phyloP scores from a whole-genome alignment of 805 yeast species.

The Candida pini region DNA sequence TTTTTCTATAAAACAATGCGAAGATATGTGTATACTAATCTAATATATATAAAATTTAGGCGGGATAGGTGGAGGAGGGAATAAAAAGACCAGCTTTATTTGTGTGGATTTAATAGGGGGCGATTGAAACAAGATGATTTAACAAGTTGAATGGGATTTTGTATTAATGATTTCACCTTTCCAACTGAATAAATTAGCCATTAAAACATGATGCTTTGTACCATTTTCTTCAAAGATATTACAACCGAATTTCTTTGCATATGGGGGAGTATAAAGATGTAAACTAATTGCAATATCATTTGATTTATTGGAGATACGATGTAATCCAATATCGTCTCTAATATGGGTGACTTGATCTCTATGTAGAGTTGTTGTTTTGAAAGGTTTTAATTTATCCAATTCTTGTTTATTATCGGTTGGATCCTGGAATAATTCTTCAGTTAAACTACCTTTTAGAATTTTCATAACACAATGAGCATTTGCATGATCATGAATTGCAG shows the following conservation, averaged over 20 bases:
- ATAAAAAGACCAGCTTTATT: no score
- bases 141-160: slow-evolving; percentile 16
- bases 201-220: slow-evolving; percentile 46
- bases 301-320: slow-evolving; percentile 49
- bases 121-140: no score
- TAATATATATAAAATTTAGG: no score
- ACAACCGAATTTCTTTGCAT: slow-evolving; percentile 58
- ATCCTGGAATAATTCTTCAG: slow-evolving; percentile 50
- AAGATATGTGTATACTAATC: no score
- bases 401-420: slow-evolving; percentile 28
- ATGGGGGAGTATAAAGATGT: slow-evolving; percentile 74
- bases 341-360: slow-evolving; percentile 57
- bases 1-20: no score
- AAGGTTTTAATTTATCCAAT: slow-evolving; percentile 17
- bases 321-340: slow-evolving; percentile 60
- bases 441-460: slow-evolving; percentile 51
- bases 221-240: slow-evolving; percentile 45
- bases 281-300: slow-evolving; percentile 50
- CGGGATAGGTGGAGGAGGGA: no score
- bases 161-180: slow-evolving; percentile 36
- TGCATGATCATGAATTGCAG: slow-evolving; percentile 71
- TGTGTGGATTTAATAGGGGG: no score
- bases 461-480: slow-evolving; percentile 74
- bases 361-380: slow-evolving; percentile 22
- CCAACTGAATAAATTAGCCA: slow-evolving; percentile 58